These are phyloP conservation scores for Sphagnum fallax DNA, from an alignment of 228 moss, liverwort and hornwort species.

Conservation along the genomic window DNA sequence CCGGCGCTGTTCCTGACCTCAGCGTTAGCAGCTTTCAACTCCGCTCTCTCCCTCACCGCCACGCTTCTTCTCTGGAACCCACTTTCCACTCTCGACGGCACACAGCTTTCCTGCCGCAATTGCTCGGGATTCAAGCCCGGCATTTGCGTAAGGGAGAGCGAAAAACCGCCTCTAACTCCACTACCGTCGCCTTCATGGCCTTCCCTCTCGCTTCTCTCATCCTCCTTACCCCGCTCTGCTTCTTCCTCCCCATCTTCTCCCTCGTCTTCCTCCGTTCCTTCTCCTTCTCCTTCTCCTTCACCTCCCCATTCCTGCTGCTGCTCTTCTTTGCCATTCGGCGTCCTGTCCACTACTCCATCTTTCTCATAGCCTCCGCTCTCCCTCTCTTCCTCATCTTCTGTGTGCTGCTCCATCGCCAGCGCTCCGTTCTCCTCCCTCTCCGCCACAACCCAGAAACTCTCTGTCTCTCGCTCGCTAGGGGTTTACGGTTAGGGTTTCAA, in stretches of 20 bases:
- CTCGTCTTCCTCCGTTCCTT: constrained; percentile 10
- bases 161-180: constrained; percentile 10
- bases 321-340: no score
- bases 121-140: constrained; percentile 31
- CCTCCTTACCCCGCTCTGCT: constrained; percentile 34
- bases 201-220: constrained; percentile 60
- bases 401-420: no score
- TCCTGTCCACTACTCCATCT: no score
- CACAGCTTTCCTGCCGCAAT: constrained; percentile 40
- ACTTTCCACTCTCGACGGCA: constrained; percentile 20
- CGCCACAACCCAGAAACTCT: no score
- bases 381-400: no score
- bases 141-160: constrained; percentile 37
- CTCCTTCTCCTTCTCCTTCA: no score
- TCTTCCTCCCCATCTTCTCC: constrained; percentile 55
- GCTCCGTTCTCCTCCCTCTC: no score
- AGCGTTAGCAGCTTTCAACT: constrained; percentile 46
- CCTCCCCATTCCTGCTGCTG: no score
- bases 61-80: constrained; percentile 52
- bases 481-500: no score
- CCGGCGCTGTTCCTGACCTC: constrained; percentile 15
- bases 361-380: no score
- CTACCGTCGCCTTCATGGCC: constrained; percentile 39
- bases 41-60: constrained; percentile 47
- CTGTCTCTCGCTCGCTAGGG: no score